Base-by-base conservation (phyloP, 108 stramenopile species). In the Nannochloropsis oceanica region DNA sequence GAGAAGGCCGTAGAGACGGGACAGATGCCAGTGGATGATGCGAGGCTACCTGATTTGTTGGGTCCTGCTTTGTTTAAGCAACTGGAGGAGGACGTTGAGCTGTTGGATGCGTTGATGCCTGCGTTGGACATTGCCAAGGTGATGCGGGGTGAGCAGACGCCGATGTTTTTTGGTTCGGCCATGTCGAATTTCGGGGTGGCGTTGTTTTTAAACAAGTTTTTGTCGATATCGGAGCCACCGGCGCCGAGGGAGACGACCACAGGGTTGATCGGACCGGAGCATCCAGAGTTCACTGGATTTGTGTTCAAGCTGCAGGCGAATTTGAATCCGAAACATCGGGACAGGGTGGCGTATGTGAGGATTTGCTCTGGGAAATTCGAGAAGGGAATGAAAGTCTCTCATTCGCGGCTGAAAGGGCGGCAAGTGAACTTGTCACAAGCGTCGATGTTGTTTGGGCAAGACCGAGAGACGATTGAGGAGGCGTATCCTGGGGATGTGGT, bases 271-370 rank as follows among this genome's bases (percentile, higher is more conserved):
- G 24, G 89, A 14, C 95, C 97, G 24, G 92, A 92, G 82, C 90
- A 93, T 89, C 87, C 91, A 59, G 96, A 97, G 82, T 97, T 97
- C 84, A 93, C 97, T 81, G 97, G 96, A 8, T 96, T 95, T 87
- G 91, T 96, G 27, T 97, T 97, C 92, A 97, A 97, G 90, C 95
- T 95, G 34, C 97, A 97, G 86, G 97, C 97, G 82, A 97, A 97
- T 89, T 87, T 97, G 79, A 96, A 97, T 87, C 97, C 97, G 10
- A 95, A 95, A 79, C 97, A 97, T 89, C 92, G 97, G 44, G 97
- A 97, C 92, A 90, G 97, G 42, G 85, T 97, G 82, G 96, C 97
- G 18, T 97, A 96, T 88, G 92, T 97, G 20, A 90, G 97, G 12
- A 91, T 97, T 27, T 94, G 95, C 0, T 94, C 94, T 8, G 97